A percentile compares a stretch with the other conserved stretches of the same genome.
Evolutionary conservation across 1,284 basidiomycete genomes (phyloP).

Genomic region (Lentinula novae-zelandiae): DNA sequence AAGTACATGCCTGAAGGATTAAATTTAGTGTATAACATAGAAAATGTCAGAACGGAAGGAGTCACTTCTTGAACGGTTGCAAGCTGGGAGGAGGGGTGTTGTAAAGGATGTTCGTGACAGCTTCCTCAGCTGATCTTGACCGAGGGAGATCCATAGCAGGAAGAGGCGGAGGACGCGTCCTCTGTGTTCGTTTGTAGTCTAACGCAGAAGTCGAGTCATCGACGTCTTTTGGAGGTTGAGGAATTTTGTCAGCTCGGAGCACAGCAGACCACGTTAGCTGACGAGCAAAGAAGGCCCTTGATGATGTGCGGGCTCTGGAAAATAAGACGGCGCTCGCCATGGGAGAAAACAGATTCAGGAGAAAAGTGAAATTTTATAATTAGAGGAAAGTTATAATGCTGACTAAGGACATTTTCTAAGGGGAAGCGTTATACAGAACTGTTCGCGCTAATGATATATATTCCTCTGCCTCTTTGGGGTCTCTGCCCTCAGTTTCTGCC

Average conservation of each 20-base stretch:
- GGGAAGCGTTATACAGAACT: slow-evolving; percentile 36
- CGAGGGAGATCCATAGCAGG: slow-evolving; percentile 75
- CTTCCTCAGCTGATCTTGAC: slow-evolving; percentile 84
- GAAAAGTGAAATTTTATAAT: neutral
- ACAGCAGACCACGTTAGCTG: slow-evolving; percentile 35
- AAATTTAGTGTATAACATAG: slow-evolving; percentile 10
- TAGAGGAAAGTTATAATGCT: neutral
- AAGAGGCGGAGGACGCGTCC: slow-evolving; percentile 69
- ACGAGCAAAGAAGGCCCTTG: slow-evolving; percentile 15
- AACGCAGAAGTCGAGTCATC: slow-evolving; percentile 92
- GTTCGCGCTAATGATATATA: slow-evolving; percentile 62
- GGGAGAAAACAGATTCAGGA: neutral
- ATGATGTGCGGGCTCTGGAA: slow-evolving; percentile 7
- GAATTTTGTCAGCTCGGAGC: slow-evolving; percentile 44
- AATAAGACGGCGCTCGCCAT: slow-evolving; percentile 2
- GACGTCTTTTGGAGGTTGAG: slow-evolving; percentile 67
- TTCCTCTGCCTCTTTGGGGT: slow-evolving; percentile 41
- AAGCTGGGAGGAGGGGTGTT: slow-evolving; percentile 92
- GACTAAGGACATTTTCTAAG: neutral
- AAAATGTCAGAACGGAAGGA: slow-evolving; percentile 16
- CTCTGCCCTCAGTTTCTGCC: slow-evolving; percentile 46
- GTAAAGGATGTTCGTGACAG: slow-evolving; percentile 93
- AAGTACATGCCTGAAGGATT: slow-evolving; percentile 74
- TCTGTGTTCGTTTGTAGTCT: slow-evolving; percentile 85
- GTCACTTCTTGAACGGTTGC: slow-evolving; percentile 92